phyloP scores from a whole-genome alignment of 1,139 yeast species.

The Saccharomycopsis hybrid region DNA sequence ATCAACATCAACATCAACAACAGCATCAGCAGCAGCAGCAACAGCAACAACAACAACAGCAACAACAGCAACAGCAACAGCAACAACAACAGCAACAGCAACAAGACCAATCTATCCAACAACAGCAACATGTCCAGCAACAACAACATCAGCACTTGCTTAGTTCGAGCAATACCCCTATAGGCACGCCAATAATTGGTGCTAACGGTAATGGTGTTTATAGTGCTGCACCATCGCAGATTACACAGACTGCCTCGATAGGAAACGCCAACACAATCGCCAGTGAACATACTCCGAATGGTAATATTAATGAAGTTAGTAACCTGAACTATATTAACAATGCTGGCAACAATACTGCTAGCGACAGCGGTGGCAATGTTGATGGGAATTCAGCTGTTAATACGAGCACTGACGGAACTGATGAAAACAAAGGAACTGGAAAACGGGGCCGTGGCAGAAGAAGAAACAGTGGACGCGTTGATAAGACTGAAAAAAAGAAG shows the following conservation, averaged over 20 bases:
- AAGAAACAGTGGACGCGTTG: not conserved
- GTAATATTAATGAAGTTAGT: too few species aligned
- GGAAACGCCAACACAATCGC: too few species aligned
- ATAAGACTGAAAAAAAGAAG: constrained; percentile 2
- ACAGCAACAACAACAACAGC: not conserved
- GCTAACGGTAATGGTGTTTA: too few species aligned
- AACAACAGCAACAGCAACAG: not conserved
- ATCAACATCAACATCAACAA: not conserved
- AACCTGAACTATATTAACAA: too few species aligned
- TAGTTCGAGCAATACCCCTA: too few species aligned
- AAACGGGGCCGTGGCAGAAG: constrained; percentile 1
- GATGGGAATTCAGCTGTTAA: not conserved
- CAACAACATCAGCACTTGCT: too few species aligned
- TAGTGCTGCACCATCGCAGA: too few species aligned
- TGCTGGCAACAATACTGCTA: too few species aligned
- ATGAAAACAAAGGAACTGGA: not conserved
- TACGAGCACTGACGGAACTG: not conserved
- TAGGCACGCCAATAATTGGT: too few species aligned
- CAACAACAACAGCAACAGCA: not conserved
- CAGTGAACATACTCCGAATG: too few species aligned
- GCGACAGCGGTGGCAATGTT: not conserved
- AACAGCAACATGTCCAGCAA: not conserved
- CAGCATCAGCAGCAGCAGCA: not conserved
- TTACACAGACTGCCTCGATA: too few species aligned
- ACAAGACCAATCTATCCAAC: not conserved